These are phyloP conservation scores for Fusarium odoratissimum DNA, from an alignment of 2,329 filamentous ascomycete species.

Conservation along the genomic window DNA sequence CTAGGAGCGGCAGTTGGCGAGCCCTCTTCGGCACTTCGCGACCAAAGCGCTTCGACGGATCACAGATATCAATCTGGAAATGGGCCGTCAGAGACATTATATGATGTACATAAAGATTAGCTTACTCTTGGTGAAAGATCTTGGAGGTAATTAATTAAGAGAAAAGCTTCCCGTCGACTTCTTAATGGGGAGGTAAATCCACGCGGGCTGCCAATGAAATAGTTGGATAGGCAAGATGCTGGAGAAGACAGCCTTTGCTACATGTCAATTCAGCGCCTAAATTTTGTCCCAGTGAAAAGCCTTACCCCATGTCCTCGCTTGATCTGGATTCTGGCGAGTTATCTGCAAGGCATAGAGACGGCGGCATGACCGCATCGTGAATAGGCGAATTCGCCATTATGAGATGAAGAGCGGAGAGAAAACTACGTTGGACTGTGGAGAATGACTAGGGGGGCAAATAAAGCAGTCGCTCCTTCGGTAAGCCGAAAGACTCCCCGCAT, in stretches of 20 bases:
- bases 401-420: not conserved
- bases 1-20: conserved; percentile 53
- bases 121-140: not conserved
- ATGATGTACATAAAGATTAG: too few species aligned
- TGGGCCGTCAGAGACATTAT: too few species aligned
- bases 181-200: not conserved
- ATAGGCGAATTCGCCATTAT: not conserved
- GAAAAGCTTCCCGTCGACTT: not conserved
- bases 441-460: too few species aligned
- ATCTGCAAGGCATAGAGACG: not conserved
- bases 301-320: not conserved
- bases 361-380: not conserved
- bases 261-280: not conserved
- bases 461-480: too few species aligned
- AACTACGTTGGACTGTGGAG: not conserved
- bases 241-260: not conserved
- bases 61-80: conserved; percentile 56
- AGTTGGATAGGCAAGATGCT: not conserved
- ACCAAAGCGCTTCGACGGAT: conserved; percentile 54
- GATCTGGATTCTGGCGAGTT: not conserved
- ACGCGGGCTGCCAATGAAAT: not conserved
- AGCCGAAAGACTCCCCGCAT: too few species aligned
- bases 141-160: not conserved
- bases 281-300: too few species aligned
- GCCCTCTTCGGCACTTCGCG: conserved; percentile 55